These are phyloP conservation scores for Silene conica DNA, from an alignment of 148 eudicot genomes.

Conservation along the genomic window DNA sequence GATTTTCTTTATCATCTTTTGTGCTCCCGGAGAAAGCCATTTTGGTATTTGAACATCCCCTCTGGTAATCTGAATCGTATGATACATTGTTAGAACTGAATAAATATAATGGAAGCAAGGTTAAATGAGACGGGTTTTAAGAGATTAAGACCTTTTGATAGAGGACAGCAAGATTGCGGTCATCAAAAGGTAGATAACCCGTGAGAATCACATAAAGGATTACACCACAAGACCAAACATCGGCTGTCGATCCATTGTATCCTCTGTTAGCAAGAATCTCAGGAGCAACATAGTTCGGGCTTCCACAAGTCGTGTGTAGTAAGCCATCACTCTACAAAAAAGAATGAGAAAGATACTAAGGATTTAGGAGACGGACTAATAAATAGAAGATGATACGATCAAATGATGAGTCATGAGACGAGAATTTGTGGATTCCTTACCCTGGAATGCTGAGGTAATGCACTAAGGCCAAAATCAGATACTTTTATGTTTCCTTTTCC, in stretches of 20 bases:
- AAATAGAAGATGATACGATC: background rate
- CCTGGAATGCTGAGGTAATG: slow-evolving; percentile 83
- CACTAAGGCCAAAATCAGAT: slow-evolving; percentile 94
- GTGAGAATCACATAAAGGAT: slow-evolving; percentile 80
- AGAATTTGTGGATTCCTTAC: slow-evolving; percentile 30
- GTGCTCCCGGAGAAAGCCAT: slow-evolving; percentile 81
- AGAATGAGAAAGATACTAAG: background rate
- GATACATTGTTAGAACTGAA: background rate
- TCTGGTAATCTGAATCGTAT: slow-evolving; percentile 48
- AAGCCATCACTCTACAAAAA: slow-evolving; percentile 66
- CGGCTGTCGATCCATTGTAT: slow-evolving; percentile 78
- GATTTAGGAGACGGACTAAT: slow-evolving; percentile 3
- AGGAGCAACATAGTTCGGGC: slow-evolving; percentile 98
- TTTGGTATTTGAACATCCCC: slow-evolving; percentile 83
- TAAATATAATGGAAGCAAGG: background rate
- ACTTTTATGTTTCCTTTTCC: slow-evolving; percentile 73
- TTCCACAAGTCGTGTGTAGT: slow-evolving; percentile 95
- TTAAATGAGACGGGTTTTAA: background rate
- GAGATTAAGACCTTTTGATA: slow-evolving; percentile 66
- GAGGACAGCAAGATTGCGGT: slow-evolving; percentile 82
- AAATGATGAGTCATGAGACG: background rate
- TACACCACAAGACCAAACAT: slow-evolving; percentile 96
- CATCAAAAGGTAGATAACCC: slow-evolving; percentile 89
- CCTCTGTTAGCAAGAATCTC: slow-evolving; percentile 83
- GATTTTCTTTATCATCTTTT: slow-evolving; percentile 61